These are phyloP conservation scores for Suillus cothurnatus DNA, from an alignment of 768 basidiomycete genomes.

Conservation along the genomic window DNA sequence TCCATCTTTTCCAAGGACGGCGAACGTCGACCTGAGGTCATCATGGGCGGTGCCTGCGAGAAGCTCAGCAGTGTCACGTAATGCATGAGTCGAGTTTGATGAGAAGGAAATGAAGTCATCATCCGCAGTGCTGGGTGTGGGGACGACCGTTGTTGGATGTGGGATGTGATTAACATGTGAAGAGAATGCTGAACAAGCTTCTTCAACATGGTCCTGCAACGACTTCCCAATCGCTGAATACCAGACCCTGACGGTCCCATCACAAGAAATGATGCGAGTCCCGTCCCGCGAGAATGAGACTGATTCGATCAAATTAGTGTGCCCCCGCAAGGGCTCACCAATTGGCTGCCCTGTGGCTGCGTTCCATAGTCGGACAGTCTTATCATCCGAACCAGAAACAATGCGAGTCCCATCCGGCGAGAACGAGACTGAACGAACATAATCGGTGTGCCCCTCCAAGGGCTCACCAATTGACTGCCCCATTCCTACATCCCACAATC, in stretches of 20 bases:
- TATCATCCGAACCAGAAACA: rapidly evolving
- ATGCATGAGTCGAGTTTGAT: background rate
- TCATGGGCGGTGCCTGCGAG: background rate
- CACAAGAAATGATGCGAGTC: background rate
- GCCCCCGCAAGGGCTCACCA: background rate
- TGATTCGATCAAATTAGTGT: background rate
- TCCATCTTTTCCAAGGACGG: background rate
- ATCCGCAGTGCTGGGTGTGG: background rate
- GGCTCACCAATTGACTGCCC: background rate
- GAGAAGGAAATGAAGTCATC: background rate
- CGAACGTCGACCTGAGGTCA: background rate
- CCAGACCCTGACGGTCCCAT: background rate
- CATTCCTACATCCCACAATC: no score
- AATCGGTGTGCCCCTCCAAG: background rate
- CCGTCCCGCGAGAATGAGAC: background rate
- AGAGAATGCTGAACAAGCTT: background rate
- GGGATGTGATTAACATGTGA: background rate
- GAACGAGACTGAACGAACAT: background rate
- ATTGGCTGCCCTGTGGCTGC: no score
- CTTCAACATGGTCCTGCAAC: background rate
- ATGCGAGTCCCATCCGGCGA: background rate
- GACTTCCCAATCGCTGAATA: background rate
- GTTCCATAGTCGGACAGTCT: background rate
- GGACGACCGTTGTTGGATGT: background rate
- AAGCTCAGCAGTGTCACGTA: background rate